Percentiles rank a stretch among this genome's conserved stretches.
phyloP scores from a whole-genome alignment of 176 grass and related monocot species.

The Phyllostachys edulis region DNA sequence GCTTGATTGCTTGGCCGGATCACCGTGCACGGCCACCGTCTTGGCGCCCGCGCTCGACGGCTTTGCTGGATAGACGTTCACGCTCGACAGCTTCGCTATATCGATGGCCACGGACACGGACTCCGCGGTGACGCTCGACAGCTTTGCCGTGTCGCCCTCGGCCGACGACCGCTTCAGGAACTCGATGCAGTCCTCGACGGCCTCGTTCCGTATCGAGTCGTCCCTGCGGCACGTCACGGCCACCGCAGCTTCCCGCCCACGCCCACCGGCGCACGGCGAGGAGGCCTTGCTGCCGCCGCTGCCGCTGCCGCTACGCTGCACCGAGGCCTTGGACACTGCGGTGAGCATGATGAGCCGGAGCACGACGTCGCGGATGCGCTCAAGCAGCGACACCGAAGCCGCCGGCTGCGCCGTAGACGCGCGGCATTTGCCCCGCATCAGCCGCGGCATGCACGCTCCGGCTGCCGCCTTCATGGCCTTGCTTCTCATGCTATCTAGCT shows the following conservation, averaged over 20 bases:
- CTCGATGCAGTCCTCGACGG: slow-evolving; percentile 78
- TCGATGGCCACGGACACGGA: background rate
- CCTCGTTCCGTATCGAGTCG: slow-evolving; percentile 57
- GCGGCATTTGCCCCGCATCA: slow-evolving; percentile 35
- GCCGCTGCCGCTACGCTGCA: background rate
- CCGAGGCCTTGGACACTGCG: slow-evolving; percentile 41
- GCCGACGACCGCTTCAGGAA: slow-evolving; percentile 72
- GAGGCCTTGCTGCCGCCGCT: slow-evolving; percentile 39
- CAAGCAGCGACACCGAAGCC: slow-evolving; percentile 57
- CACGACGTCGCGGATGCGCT: slow-evolving; percentile 64
- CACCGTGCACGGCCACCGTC: too few species aligned
- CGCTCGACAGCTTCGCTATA: background rate
- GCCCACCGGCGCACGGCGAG: slow-evolving; percentile 9
- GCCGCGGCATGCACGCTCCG: slow-evolving; percentile 56
- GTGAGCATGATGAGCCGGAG: slow-evolving; percentile 75
- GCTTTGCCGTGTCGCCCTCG: slow-evolving; percentile 49
- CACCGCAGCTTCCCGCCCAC: background rate
- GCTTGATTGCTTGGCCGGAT: background rate
- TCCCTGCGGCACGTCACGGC: slow-evolving; percentile 43
- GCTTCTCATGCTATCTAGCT: slow-evolving; percentile 16
- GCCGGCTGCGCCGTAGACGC: slow-evolving; percentile 40
- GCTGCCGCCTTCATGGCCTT: slow-evolving; percentile 19
- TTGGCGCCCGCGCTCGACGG: too few species aligned
- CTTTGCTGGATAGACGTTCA: background rate
- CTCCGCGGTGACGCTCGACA: slow-evolving; percentile 25